Percentiles rank a stretch among this genome's conserved stretches.
Conservation (phyloP, 805 yeast species). For the Teunomyces barrocoloradensis region DNA sequence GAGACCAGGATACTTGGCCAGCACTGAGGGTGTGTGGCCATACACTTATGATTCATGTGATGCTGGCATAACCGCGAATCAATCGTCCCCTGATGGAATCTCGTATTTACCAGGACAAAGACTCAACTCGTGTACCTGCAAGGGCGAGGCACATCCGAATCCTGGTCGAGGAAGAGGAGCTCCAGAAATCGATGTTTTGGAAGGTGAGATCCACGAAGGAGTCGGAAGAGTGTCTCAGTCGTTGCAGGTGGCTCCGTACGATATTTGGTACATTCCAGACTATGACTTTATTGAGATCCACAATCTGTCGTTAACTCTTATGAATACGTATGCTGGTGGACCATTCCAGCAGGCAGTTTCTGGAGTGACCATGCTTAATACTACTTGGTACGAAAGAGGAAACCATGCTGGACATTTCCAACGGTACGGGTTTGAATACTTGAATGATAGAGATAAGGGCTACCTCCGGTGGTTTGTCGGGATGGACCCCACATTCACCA, state of each 20-base stretch:
- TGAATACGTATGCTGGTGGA: conserved; percentile 91
- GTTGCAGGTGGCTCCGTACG: conserved; percentile 88
- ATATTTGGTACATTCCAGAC: conserved; percentile 92
- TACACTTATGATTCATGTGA: conserved; percentile 84
- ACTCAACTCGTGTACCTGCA: conserved; percentile 74
- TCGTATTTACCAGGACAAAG: conserved; percentile 84
- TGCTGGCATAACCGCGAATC: conserved; percentile 93
- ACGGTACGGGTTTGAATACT: conserved; percentile 72
- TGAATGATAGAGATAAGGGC: conserved; percentile 65
- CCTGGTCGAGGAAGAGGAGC: conserved; percentile 92
- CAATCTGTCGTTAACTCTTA: conserved; percentile 65
- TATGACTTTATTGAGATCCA: conserved; percentile 73
- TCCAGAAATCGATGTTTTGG: conserved; percentile 90
- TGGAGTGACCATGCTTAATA: conserved; percentile 72
- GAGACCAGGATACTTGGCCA: conserved; percentile 84
- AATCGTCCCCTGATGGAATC: conserved; percentile 85
- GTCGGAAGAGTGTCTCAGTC: conserved; percentile 88
- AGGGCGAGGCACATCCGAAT: conserved; percentile 83
- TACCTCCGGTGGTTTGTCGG: conserved; percentile 90
- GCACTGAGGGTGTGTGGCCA: conserved; percentile 96
- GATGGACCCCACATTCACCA: conserved; percentile 68
- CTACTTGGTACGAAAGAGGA: conserved; percentile 78
- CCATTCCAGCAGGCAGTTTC: conserved; percentile 93
- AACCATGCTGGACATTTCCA: conserved; percentile 57
- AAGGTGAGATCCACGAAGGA: conserved; percentile 65